A percentile compares a stretch with the other conserved stretches of the same genome.
Evolutionary conservation across 352 stramenopile genomes (phyloP).

Genomic region (Phytophthora ohioensis): DNA sequence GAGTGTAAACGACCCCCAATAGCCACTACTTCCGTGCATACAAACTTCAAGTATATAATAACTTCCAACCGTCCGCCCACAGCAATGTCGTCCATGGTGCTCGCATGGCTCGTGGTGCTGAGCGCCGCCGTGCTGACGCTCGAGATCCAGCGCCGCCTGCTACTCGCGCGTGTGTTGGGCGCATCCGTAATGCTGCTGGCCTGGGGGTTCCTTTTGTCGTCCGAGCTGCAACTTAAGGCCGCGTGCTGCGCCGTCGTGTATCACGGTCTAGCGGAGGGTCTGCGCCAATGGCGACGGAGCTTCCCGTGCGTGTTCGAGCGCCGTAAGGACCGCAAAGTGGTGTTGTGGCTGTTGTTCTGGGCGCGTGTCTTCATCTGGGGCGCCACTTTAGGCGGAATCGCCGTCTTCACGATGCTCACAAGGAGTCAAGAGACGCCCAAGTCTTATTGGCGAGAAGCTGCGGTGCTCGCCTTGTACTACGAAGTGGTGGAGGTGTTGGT

Average conservation of each 20-base stretch:
- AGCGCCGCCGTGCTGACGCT: constrained; percentile 59
- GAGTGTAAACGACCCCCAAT: constrained; percentile 6
- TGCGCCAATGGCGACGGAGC: constrained; percentile 43
- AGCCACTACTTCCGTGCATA: not conserved
- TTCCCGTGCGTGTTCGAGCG: constrained; percentile 49
- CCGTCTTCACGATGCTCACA: constrained; percentile 12
- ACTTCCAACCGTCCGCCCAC: not conserved
- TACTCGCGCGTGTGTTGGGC: constrained; percentile 53
- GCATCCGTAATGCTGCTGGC: constrained; percentile 46
- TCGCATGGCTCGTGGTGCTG: constrained; percentile 62
- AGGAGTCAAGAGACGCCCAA: not conserved
- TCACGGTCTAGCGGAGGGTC: constrained; percentile 48
- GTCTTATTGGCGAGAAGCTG: constrained; percentile 22
- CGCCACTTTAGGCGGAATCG: constrained; percentile 47
- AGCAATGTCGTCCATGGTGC: constrained; percentile 33
- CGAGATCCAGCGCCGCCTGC: constrained; percentile 65
- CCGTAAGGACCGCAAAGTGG: constrained; percentile 44
- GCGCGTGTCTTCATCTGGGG: constrained; percentile 74
- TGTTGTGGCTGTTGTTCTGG: constrained; percentile 65
- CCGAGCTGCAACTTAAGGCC: constrained; percentile 54
- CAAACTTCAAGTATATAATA: constrained; percentile 24
- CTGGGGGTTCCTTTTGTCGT: constrained; percentile 46
- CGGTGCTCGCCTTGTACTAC: constrained; percentile 45
- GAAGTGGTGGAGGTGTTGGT: constrained; percentile 64
- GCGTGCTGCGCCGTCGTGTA: constrained; percentile 54